A percentile compares a stretch with the other conserved stretches of the same genome.
Evolutionary conservation across 2,329 filamentous ascomycete genomes (phyloP).

Genomic region (Verticillium nubilum): DNA sequence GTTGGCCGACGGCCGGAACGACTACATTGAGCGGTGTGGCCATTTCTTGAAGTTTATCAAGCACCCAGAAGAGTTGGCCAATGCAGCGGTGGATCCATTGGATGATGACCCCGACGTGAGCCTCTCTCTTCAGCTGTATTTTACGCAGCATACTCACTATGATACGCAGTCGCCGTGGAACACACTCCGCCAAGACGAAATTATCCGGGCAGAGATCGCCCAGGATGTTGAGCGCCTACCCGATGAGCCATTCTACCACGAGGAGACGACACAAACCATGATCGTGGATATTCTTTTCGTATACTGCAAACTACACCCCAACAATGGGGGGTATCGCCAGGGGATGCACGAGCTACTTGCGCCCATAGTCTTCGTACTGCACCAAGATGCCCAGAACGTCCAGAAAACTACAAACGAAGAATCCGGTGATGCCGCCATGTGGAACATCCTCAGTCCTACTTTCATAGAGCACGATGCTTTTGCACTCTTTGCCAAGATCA

Average conservation of each 20-base stretch:
- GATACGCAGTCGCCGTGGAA: conserved; percentile 78
- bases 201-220: conserved; percentile 78
- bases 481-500: conserved; percentile 75
- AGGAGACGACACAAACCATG: conserved; percentile 69
- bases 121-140: background rate
- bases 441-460: conserved; percentile 61
- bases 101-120: conserved; percentile 66
- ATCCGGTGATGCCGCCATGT: conserved; percentile 46
- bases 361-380: conserved; percentile 78
- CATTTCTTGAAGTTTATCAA: conserved; percentile 79
- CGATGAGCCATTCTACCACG: conserved; percentile 85
- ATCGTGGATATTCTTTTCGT: conserved; percentile 89
- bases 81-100: conserved; percentile 72
- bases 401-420: conserved; percentile 23
- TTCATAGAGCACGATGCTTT: conserved; percentile 91
- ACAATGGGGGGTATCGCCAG: conserved; percentile 85
- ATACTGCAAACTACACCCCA: conserved; percentile 87
- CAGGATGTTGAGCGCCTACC: conserved; percentile 94
- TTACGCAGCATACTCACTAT: conserved; percentile 31
- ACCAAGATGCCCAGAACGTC: conserved; percentile 69
- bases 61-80: conserved; percentile 71
- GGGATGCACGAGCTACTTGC: conserved; percentile 97
- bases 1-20: conserved; percentile 62
- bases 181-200: conserved; percentile 77
- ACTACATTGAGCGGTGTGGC: conserved; percentile 66